Evolutionary conservation across 768 basidiomycete species (phyloP), one percentile per base, ranked within the genome.

Genomic region (Kwoniella sp.): DNA sequence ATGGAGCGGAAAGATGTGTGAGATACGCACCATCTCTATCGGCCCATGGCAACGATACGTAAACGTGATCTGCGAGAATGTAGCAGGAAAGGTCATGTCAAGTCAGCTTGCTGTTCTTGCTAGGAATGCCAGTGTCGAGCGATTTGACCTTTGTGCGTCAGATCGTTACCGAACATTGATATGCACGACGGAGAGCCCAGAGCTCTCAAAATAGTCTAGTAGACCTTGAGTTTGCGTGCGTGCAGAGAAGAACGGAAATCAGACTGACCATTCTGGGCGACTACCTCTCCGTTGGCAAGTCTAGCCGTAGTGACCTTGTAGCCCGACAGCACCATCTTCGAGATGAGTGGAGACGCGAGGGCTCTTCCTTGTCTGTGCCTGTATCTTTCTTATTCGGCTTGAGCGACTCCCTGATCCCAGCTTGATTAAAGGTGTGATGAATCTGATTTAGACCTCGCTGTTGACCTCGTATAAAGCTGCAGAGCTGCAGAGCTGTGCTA

Each of bases 21-120:
- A n/a, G n/a, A n/a, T n/a, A 72, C 76, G 51, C 71, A 74, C 92
- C 92, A 78, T 96, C 93, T 67, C 94, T 87, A 66, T 90, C 85
- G 62, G 88, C 86, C 93, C 93, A 97, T 67, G 88, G 90, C 30
- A 93, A 90, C 31, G 94, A 93, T 82, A 92, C 92, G 79, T 96
- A 98, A 73, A 97, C 94, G 83, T 97, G 93, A 82, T 97, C 95
- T 96, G 15, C 15, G 41, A 11, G 4, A n/a, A n/a, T n/a, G n/a
- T n/a, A n/a, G n/a, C n/a, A n/a, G n/a, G n/a, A 61, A 23, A 28
- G 56, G 22, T 22, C 26, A 54, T 53, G 37, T 57, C 31, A 52
- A n/a, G 20, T 67, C 52, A 58, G 48, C 53, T 31, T 37, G 23
- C 22, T 15, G 15, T 57, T 51, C n/a, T n/a, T n/a, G n/a, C n/a